Evolutionary conservation across 441 rosid genomes (phyloP).

Genomic region (Syzygium syzygioides): DNA sequence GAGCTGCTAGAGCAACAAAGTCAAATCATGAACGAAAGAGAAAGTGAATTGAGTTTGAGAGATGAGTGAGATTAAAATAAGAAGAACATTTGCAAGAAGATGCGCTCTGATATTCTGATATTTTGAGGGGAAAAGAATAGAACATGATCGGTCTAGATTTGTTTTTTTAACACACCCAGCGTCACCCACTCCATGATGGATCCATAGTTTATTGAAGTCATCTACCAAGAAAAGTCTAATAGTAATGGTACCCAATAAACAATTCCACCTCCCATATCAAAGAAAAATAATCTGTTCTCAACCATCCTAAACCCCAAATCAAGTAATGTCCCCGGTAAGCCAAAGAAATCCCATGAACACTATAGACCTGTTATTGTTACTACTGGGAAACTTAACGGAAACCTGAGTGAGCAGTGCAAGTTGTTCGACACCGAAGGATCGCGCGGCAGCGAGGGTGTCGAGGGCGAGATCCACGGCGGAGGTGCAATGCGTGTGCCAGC

Average conservation of each 20-base stretch:
- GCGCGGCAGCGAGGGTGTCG: slow-evolving; percentile 12
- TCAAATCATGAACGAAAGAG: neutral
- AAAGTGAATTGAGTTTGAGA: neutral
- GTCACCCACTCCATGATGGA: slow-evolving; percentile 3
- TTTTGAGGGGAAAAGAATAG: neutral
- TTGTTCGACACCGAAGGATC: slow-evolving; percentile 18
- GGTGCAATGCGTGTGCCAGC: slow-evolving; percentile 22
- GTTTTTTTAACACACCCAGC: neutral
- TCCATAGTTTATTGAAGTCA: neutral
- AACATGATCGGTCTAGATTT: neutral
- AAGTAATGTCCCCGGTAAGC: neutral
- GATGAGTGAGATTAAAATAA: neutral
- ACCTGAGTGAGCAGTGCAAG: slow-evolving; percentile 19
- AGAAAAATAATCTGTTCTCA: neutral
- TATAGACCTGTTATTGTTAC: neutral
- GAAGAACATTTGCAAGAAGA: neutral
- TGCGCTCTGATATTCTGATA: neutral
- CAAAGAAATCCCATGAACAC: neutral
- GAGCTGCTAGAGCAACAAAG: neutral
- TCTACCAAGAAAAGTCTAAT: neutral
- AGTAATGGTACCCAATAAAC: neutral
- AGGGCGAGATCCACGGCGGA: slow-evolving; percentile 20
- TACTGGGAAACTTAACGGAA: neutral
- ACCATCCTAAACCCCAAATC: neutral
- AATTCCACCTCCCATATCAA: neutral